Evolutionary conservation across 1,139 yeast species (phyloP).

Genomic region (Yamadazyma sp.): DNA sequence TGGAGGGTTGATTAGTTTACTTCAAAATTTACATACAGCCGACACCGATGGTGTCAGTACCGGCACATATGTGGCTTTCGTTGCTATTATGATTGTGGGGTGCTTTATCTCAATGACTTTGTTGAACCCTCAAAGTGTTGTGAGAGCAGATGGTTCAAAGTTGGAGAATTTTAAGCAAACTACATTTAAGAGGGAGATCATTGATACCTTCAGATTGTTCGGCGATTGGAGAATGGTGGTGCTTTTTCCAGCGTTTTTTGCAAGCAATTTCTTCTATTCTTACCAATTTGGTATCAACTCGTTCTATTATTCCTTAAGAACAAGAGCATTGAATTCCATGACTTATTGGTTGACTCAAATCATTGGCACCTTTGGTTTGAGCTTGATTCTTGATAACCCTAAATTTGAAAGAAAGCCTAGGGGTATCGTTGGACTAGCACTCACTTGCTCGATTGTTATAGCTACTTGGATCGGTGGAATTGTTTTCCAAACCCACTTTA

Average conservation of each 20-base stretch:
- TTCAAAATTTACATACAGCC: conserved; percentile 15
- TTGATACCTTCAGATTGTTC: conserved; percentile 39
- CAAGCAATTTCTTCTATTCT: conserved; percentile 64
- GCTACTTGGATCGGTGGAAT: conserved; percentile 64
- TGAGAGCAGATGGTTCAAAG: conserved; percentile 18
- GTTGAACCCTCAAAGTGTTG: conserved; percentile 20
- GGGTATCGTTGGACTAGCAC: conserved; percentile 45
- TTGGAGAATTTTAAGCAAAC: conserved; percentile 31
- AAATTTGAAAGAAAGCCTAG: conserved; percentile 39
- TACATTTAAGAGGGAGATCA: conserved; percentile 43
- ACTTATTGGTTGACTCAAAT: conserved; percentile 62
- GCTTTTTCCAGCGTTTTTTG: conserved; percentile 58
- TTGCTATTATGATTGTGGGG: conserved; percentile 22
- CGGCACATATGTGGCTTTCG: conserved; percentile 20
- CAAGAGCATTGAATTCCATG: conserved; percentile 57
- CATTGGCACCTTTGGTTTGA: conserved; percentile 53
- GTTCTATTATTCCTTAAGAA: conserved; percentile 53
- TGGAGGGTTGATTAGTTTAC: conserved; percentile 20
- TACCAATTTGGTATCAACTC: conserved; percentile 60
- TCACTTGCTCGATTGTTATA: conserved; percentile 41
- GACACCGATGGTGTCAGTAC: conserved; percentile 18
- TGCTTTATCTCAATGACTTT: conserved; percentile 17
- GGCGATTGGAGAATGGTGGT: conserved; percentile 29
- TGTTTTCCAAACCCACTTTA: conserved; percentile 38
- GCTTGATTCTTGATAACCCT: conserved; percentile 40